Evolutionary conservation across 2,329 filamentous ascomycete species (phyloP), one percentile per base, ranked within the genome.

Genomic region (Simplicillium sp.): DNA sequence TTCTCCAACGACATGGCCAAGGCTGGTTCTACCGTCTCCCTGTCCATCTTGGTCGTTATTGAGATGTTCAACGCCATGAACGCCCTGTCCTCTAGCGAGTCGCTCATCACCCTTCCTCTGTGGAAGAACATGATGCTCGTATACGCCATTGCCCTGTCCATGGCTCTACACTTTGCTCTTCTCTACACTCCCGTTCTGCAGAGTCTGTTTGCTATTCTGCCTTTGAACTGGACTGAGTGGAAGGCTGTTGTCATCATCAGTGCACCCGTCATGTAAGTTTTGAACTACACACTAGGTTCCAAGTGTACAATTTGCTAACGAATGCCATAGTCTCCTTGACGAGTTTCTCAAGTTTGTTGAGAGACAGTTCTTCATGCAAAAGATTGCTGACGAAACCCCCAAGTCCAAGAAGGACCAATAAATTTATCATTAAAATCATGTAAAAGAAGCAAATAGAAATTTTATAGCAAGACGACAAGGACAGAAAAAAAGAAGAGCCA

Each of bases 1-100:
- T 98, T 98, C 67, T 67, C 74, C 49, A 83, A 95, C 56, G 75
- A 87, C 49, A 83, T 85, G 72, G 80, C 89, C 50, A 89, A 90
- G 65, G 79, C 89, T 5, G 92, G 88, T 3, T 95, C 88, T 15
- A 98, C 92, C 2, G 81, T 98, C 20, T 96, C 88, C 7, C 75
- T 98, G 46, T 94, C 87, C 3, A 84, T 84, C 54, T 75, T 98
- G 14, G 92, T 98, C 36, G 88, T 96, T 45, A 97, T 98, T 56
- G 92, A 98, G 68, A 98, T 98, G 92, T 77, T 98, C 59, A 98
- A 98, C 66, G 92, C 92, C 53, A 90, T 97, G 84, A 98, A 98
- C 59, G 92, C 90, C 1, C 75, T 98, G 28, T 96, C 88, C 2
- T 95, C 88, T 1, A 94, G 87, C 62, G 92, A 98, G 65, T 94